These are phyloP conservation scores for Thalassiosira profunda DNA, from an alignment of 108 stramenopile genomes.

Conservation along the genomic window DNA sequence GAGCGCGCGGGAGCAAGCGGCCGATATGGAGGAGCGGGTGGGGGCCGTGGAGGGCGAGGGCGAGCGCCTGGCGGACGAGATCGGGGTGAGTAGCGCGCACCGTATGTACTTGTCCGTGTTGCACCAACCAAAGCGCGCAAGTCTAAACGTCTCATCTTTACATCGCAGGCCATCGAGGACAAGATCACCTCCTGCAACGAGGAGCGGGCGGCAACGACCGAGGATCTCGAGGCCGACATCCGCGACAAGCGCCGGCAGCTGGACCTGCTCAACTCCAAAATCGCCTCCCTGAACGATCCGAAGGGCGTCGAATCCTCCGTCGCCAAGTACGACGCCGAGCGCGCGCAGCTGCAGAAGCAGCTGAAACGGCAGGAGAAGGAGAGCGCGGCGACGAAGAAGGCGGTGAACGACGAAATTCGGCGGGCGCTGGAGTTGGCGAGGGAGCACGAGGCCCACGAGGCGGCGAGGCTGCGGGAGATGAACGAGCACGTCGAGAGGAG, in stretches of 20 bases:
- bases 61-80: slow-evolving; percentile 53
- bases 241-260: slow-evolving; percentile 65
- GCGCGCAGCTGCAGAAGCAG: slow-evolving; percentile 59
- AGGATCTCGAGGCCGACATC: slow-evolving; percentile 64
- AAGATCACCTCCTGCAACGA: slow-evolving; percentile 56
- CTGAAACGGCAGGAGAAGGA: slow-evolving; percentile 59
- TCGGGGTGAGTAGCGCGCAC: slow-evolving; percentile 38
- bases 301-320: slow-evolving; percentile 75
- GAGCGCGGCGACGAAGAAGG: slow-evolving; percentile 46
- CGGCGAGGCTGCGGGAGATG: slow-evolving; percentile 41
- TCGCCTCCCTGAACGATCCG: slow-evolving; percentile 78
- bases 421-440: slow-evolving; percentile 49
- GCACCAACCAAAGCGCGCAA: no score
- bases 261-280: slow-evolving; percentile 64
- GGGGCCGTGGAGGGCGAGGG: slow-evolving; percentile 42
- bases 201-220: slow-evolving; percentile 46
- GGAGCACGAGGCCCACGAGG: slow-evolving; percentile 55
- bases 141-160: neutral
- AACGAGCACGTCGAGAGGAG: slow-evolving; percentile 38
- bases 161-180: slow-evolving; percentile 49
- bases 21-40: slow-evolving; percentile 64
- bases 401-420: slow-evolving; percentile 72
- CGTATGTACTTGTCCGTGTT: no score
- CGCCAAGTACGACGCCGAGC: slow-evolving; percentile 56
- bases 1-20: slow-evolving; percentile 42